Conservation (phyloP, 352 stramenopile species). For the Pythium aquatile region DNA sequence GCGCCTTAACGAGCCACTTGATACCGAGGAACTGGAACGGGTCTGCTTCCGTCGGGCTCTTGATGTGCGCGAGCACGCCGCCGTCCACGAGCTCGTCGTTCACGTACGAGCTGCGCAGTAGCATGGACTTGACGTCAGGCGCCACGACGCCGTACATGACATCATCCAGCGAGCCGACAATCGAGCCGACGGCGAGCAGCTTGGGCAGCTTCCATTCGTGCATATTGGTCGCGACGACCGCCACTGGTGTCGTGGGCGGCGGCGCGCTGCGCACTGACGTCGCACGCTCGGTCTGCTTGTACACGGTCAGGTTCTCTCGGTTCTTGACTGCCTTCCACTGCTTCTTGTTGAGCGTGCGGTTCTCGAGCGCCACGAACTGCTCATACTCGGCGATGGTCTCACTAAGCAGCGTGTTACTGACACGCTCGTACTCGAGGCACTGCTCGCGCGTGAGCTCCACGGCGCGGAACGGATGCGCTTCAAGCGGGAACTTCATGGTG, state of each 20-base stretch:
- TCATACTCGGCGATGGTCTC: conserved; percentile 32
- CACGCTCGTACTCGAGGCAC: conserved; percentile 13
- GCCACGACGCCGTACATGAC: conserved; percentile 44
- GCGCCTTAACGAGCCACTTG: conserved; percentile 28
- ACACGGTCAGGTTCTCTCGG: conserved; percentile 34
- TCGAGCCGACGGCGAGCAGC: conserved; percentile 25
- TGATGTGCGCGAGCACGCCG: conserved; percentile 47
- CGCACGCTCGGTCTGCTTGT: conserved; percentile 25
- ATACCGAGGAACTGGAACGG: conserved; percentile 30
- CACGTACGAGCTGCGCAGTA: conserved; percentile 50
- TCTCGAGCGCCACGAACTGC: conserved; percentile 21
- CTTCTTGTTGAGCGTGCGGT: conserved; percentile 28
- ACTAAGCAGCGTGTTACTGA: conserved; percentile 18
- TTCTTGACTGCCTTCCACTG: conserved; percentile 35
- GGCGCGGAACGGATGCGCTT: conserved; percentile 23
- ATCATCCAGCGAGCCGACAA: conserved; percentile 30
- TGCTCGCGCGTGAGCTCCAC: conserved; percentile 27
- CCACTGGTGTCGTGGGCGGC: background rate
- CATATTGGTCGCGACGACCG: conserved; percentile 10
- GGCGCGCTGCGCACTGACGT: background rate
- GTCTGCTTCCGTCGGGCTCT: conserved; percentile 30
- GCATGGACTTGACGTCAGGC: conserved; percentile 47
- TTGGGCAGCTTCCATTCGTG: conserved; percentile 25
- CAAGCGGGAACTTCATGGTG: conserved; percentile 31
- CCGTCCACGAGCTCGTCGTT: conserved; percentile 49